A percentile compares a stretch with the other conserved stretches of the same genome.
These are phyloP conservation scores for Monosporozyma servazzii DNA, from an alignment of 805 yeast genomes.

Conservation along the genomic window DNA sequence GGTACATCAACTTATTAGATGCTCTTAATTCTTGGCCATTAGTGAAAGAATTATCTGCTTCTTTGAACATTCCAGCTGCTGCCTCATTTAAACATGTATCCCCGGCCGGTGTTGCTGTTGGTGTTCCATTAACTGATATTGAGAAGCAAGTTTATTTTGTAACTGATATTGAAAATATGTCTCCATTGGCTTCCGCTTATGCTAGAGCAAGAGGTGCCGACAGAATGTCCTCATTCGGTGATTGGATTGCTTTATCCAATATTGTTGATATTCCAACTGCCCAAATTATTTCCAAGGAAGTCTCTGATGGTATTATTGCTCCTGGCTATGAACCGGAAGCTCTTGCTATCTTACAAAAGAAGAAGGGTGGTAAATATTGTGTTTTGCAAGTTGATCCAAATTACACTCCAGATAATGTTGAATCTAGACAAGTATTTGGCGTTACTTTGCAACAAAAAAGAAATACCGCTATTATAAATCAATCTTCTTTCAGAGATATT, in stretches of 20 bases:
- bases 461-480: constrained; percentile 90
- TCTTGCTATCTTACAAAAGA: constrained; percentile 71
- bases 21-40: constrained; percentile 97
- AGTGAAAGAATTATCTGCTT: constrained; percentile 89
- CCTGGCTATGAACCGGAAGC: constrained; percentile 95
- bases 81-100: constrained; percentile 98
- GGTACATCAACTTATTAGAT: constrained; percentile 91
- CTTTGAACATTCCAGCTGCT: constrained; percentile 93
- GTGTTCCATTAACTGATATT: constrained; percentile 78
- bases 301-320: constrained; percentile 96
- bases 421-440: constrained; percentile 93
- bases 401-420: constrained; percentile 68
- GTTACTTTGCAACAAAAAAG: constrained; percentile 91
- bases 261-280: constrained; percentile 95
- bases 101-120: constrained; percentile 98
- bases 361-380: constrained; percentile 96
- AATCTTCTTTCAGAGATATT: constrained; percentile 82
- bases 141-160: constrained; percentile 95
- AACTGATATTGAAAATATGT: constrained; percentile 83
- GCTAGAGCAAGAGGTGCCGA: constrained; percentile 99
- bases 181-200: constrained; percentile 94
- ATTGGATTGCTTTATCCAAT: constrained; percentile 92
- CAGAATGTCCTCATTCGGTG: constrained; percentile 98
- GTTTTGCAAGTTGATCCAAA: constrained; percentile 91
- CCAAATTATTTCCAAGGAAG: constrained; percentile 92